These are phyloP conservation scores for Steccherinum ochraceum DNA, from an alignment of 768 basidiomycete genomes.

Conservation along the genomic window DNA sequence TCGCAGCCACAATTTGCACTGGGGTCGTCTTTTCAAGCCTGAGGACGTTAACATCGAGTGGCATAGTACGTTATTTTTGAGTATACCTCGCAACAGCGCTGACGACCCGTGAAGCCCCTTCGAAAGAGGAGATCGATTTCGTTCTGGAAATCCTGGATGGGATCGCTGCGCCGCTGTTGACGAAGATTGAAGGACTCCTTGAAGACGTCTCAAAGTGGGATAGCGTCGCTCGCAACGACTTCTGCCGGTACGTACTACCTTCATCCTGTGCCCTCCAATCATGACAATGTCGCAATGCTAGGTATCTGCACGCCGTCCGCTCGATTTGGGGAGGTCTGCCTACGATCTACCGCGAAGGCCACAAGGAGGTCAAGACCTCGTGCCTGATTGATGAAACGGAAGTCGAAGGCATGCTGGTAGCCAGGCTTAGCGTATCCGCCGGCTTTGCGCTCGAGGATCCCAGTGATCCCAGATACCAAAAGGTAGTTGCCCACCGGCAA, in stretches of 20 bases:
- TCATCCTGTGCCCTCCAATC: not conserved
- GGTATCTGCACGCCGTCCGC: slow-evolving; percentile 64
- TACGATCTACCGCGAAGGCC: slow-evolving; percentile 54
- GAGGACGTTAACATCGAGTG: slow-evolving; percentile 82
- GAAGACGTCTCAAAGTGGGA: slow-evolving; percentile 54
- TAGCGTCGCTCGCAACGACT: slow-evolving; percentile 65
- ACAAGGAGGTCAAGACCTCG: slow-evolving; percentile 50
- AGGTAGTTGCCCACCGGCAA: slow-evolving; percentile 45
- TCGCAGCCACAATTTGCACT: slow-evolving; percentile 54
- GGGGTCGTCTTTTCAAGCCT: slow-evolving; percentile 77
- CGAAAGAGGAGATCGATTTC: slow-evolving; percentile 67
- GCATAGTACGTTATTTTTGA: slow-evolving; percentile 53
- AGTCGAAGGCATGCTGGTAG: slow-evolving; percentile 61
- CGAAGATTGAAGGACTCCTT: slow-evolving; percentile 61
- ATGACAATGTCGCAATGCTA: slow-evolving; percentile 16
- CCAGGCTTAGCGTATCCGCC: slow-evolving; percentile 60
- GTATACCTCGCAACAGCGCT: too few relatives aligned
- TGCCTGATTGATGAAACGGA: slow-evolving; percentile 60
- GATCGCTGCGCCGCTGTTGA: slow-evolving; percentile 60
- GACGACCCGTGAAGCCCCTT: slow-evolving; percentile 39
- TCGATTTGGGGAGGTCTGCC: slow-evolving; percentile 77
- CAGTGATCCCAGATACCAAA: slow-evolving; percentile 67
- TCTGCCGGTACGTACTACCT: slow-evolving; percentile 60
- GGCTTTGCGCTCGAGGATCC: slow-evolving; percentile 73
- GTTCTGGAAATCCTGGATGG: slow-evolving; percentile 70